These are phyloP conservation scores for Phytophthora podocarpi DNA, from an alignment of 352 stramenopile species.

Conservation along the genomic window DNA sequence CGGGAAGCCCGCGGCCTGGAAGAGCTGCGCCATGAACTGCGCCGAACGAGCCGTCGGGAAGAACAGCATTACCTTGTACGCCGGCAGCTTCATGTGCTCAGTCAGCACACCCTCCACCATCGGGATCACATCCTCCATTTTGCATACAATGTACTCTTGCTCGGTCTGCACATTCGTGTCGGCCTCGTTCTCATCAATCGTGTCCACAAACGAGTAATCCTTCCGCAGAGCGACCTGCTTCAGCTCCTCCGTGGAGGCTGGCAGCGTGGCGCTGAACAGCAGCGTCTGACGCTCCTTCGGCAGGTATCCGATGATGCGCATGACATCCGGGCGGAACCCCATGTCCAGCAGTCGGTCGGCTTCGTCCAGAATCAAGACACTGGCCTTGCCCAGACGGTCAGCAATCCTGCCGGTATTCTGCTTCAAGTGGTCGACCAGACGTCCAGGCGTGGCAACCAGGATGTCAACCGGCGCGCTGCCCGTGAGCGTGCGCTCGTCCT, in stretches of 20 bases:
- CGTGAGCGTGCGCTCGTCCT: constrained; percentile 51
- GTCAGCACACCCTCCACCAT: constrained; percentile 74
- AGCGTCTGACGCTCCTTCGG: constrained; percentile 90
- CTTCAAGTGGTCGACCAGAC: constrained; percentile 95
- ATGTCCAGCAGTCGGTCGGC: constrained; percentile 97
- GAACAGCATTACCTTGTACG: constrained; percentile 97
- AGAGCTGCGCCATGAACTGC: constrained; percentile 91
- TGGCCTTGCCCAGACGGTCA: constrained; percentile 45
- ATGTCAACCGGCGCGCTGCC: constrained; percentile 78
- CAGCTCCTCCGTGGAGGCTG: constrained; percentile 84
- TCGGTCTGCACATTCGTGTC: constrained; percentile 91
- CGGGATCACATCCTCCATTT: constrained; percentile 69
- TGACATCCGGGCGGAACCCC: constrained; percentile 93
- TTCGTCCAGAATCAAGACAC: constrained; percentile 94
- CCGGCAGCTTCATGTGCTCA: constrained; percentile 67
- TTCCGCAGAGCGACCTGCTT: constrained; percentile 86
- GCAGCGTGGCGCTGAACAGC: constrained; percentile 96
- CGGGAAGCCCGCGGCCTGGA: constrained; percentile 68
- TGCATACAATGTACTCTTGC: constrained; percentile 84
- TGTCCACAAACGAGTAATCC: constrained; percentile 93
- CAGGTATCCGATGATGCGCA: constrained; percentile 82
- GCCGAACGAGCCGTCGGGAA: constrained; percentile 91
- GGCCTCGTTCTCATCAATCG: constrained; percentile 90
- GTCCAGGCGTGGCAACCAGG: constrained; percentile 95
- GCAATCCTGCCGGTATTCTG: constrained; percentile 91